Conservation (phyloP, 1,284 basidiomycete species). For the Rugiboletus extremiorientalis region DNA sequence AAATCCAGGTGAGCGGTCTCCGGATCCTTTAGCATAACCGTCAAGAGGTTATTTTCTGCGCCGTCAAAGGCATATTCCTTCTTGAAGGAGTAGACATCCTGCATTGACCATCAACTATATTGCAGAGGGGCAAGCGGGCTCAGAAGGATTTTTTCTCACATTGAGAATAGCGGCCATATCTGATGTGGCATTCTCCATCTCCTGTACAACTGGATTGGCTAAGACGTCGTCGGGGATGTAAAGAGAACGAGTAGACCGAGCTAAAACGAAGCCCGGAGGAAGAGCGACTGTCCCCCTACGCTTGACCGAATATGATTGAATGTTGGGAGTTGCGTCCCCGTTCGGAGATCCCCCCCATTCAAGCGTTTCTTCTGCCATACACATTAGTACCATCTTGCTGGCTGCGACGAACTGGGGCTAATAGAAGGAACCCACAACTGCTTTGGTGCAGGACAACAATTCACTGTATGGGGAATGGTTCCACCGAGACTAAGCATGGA, state of each 20-base stretch:
- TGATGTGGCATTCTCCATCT: background rate
- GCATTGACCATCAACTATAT: background rate
- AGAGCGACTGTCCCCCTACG: background rate
- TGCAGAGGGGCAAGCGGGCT: background rate
- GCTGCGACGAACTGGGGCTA: background rate
- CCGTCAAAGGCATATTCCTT: background rate
- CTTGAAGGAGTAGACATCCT: background rate
- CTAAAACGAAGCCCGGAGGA: background rate
- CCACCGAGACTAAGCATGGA: background rate
- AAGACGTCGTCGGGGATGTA: background rate
- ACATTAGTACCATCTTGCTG: background rate
- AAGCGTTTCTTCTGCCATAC: background rate
- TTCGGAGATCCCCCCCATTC: background rate
- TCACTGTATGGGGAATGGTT: background rate
- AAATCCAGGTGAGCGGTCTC: conserved; percentile 19
- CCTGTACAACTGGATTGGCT: background rate
- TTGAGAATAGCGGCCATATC: background rate
- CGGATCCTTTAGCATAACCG: conserved; percentile 16
- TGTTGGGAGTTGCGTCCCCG: background rate
- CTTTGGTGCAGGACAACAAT: background rate
- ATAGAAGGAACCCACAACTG: background rate
- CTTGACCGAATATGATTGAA: background rate
- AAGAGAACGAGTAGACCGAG: background rate
- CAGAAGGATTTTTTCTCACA: background rate
- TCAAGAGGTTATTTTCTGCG: conserved; percentile 6